Evolutionary conservation across 768 basidiomycete species (phyloP).

Genomic region (Suillus sp.): DNA sequence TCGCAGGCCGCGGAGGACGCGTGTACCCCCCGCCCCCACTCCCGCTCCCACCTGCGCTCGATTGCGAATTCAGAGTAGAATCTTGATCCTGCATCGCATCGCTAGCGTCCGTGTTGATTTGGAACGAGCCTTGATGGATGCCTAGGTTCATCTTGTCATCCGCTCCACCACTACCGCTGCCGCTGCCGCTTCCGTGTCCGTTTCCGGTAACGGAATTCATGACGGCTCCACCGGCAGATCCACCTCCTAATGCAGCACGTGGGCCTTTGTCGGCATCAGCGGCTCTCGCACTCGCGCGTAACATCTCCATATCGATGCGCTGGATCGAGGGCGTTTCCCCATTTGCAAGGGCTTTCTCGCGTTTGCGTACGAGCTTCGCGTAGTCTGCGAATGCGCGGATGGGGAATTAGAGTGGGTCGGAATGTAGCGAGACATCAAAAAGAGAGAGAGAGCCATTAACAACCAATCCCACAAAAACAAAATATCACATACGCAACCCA

Average conservation of each 20-base stretch:
- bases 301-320: conserved; percentile 72
- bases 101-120: conserved; percentile 34
- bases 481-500: conserved; percentile 66
- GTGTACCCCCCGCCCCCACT: not conserved
- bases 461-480: not conserved
- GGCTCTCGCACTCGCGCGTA: conserved; percentile 72
- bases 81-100: conserved; percentile 9
- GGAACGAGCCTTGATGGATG: conserved; percentile 64
- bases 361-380: conserved; percentile 79
- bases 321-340: conserved; percentile 46
- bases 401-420: not conserved
- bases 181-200: conserved; percentile 14
- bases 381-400: conserved; percentile 53
- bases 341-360: conserved; percentile 61
- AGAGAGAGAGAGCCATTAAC: not conserved
- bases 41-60: not conserved
- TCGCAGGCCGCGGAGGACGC: conserved; percentile 1
- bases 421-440: not conserved
- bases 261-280: conserved; percentile 42
- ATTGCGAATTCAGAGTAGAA: not conserved
- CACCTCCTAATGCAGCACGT: conserved; percentile 30
- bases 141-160: conserved; percentile 31
- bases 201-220: conserved; percentile 21
- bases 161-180: conserved; percentile 9
- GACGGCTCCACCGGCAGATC: conserved; percentile 13